A percentile compares a stretch with the other conserved stretches of the same genome.
phyloP scores from a whole-genome alignment of 768 basidiomycete species.

The Pleurotus tuoliensis region DNA sequence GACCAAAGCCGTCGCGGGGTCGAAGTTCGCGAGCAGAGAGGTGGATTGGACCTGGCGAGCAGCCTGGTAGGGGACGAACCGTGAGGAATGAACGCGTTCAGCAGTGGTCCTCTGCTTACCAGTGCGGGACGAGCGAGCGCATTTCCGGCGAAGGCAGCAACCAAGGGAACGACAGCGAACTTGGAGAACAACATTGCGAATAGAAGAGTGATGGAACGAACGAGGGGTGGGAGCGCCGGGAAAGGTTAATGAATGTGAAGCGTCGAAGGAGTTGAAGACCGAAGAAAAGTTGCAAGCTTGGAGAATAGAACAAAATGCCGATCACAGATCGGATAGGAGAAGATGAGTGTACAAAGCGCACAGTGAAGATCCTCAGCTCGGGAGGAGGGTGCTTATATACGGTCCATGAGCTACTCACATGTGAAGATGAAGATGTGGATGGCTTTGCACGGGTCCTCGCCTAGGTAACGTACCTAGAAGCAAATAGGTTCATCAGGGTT shows the following conservation, averaged over 20 bases:
- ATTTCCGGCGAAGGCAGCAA: not conserved
- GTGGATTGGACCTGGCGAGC: slow-evolving; percentile 1
- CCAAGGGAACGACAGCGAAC: not conserved
- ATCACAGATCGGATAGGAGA: slow-evolving; percentile 4
- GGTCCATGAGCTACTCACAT: not conserved
- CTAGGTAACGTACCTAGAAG: no score
- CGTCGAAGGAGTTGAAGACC: not conserved
- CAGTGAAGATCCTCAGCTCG: not conserved
- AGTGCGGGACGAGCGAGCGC: not conserved
- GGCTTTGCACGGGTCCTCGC: no score
- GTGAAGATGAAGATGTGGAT: slow-evolving; percentile 1
- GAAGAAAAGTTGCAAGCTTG: slow-evolving; percentile 1
- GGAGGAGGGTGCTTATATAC: not conserved
- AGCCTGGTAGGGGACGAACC: not conserved
- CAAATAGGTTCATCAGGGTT: no score
- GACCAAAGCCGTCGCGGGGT: slow-evolving; percentile 1
- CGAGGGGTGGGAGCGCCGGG: not conserved
- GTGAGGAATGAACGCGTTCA: not conserved
- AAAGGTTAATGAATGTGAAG: not conserved
- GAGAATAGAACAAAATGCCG: slow-evolving; percentile 8
- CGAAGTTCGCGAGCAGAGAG: not conserved
- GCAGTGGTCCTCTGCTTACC: not conserved
- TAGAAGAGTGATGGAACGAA: not conserved
- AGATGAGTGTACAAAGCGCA: slow-evolving; percentile 8
- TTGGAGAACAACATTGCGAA: slow-evolving; percentile 6